These are phyloP conservation scores for Arthroderma uncinatum DNA, from an alignment of 2,329 filamentous ascomycete species.

Conservation along the genomic window DNA sequence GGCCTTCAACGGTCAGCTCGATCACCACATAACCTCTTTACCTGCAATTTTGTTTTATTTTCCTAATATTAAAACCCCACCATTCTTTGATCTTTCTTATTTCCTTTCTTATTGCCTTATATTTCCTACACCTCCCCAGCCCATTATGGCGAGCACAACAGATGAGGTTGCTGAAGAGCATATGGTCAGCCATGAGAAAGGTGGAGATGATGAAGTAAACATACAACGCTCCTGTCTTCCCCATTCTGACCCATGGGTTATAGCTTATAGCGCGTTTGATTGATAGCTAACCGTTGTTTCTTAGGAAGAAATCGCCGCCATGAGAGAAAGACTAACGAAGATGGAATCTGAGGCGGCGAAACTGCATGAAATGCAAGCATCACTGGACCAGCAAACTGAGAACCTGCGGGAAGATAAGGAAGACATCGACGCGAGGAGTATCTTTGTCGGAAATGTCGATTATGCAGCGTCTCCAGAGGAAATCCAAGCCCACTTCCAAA, in stretches of 20 bases:
- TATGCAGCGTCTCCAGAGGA: slow-evolving; percentile 95
- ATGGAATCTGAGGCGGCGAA: slow-evolving; percentile 86
- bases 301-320: slow-evolving; percentile 69
- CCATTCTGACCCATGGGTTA: neutral
- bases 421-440: slow-evolving; percentile 85
- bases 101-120: neutral
- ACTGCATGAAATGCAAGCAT: slow-evolving; percentile 75
- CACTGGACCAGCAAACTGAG: slow-evolving; percentile 71
- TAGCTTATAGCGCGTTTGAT: neutral
- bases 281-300: neutral
- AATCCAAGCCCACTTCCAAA: slow-evolving; percentile 96
- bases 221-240: neutral
- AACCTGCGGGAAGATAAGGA: slow-evolving; percentile 86
- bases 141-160: slow-evolving; percentile 12
- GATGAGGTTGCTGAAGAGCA: slow-evolving; percentile 15
- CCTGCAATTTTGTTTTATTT: neutral
- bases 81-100: neutral
- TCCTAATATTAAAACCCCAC: neutral
- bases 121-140: neutral
- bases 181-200: slow-evolving; percentile 26
- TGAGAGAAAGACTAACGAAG: slow-evolving; percentile 77
- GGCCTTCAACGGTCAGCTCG: neutral
- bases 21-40: neutral
- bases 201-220: slow-evolving; percentile 37
- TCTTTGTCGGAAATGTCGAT: slow-evolving; percentile 98